Percentiles rank a stretch among this genome's conserved stretches.
Conservation (phyloP, 352 stramenopile species). For the Phytopythium montanum region DNA sequence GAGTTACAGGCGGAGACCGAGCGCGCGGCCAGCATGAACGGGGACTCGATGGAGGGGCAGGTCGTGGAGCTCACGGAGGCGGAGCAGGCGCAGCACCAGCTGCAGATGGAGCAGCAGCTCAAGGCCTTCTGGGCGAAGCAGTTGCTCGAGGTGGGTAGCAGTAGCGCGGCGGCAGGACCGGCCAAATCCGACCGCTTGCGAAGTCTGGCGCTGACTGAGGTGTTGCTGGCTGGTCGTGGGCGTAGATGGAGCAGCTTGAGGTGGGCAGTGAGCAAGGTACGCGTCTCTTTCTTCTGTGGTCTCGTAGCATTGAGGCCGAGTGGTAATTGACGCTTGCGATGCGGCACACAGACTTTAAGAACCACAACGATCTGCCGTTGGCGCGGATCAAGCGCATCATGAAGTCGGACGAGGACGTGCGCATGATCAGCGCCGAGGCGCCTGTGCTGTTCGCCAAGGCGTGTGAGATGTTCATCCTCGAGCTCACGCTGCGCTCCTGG, state of each 20-base stretch:
- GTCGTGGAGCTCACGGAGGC: slow-evolving; percentile 84
- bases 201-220: not conserved
- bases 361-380: slow-evolving; percentile 98
- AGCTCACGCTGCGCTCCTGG: slow-evolving; percentile 95
- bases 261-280: slow-evolving; percentile 92
- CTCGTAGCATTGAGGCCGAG: not conserved
- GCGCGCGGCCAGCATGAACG: slow-evolving; percentile 1
- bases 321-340: not conserved
- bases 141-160: slow-evolving; percentile 51
- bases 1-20: not conserved
- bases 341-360: slow-evolving; percentile 97
- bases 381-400: slow-evolving; percentile 99
- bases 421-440: slow-evolving; percentile 98
- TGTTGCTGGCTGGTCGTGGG: not conserved
- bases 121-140: slow-evolving; percentile 94
- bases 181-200: no score
- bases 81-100: slow-evolving; percentile 81
- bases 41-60: slow-evolving; percentile 71
- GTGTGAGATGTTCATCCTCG: slow-evolving; percentile 99
- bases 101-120: slow-evolving; percentile 87
- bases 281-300: not conserved
- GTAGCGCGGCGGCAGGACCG: no score
- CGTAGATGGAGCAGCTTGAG: slow-evolving; percentile 89
- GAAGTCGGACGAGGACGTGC: slow-evolving; percentile 97
- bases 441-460: slow-evolving; percentile 99